phyloP scores from a whole-genome alignment of 2,329 filamentous ascomycete genomes.

The Fusarium falciforme region DNA sequence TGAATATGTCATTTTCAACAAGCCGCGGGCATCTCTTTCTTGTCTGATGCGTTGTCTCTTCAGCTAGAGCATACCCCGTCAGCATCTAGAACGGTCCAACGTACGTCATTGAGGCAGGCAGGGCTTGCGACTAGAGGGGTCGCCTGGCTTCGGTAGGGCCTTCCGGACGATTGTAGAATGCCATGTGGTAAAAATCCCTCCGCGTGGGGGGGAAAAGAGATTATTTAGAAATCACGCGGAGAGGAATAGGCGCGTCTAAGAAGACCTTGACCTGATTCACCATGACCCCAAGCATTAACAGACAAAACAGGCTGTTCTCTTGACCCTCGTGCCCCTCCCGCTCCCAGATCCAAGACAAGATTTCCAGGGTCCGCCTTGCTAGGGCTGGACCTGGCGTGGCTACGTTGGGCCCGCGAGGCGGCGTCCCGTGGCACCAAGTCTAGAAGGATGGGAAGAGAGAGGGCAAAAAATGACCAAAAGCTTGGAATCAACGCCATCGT shows the following conservation, averaged over 20 bases:
- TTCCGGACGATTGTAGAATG: not conserved
- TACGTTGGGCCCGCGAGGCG: constrained; percentile 5
- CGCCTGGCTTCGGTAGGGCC: constrained; percentile 9
- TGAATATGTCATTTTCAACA: constrained; percentile 22
- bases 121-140: constrained; percentile 5
- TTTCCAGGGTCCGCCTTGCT: constrained; percentile 33
- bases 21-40: not conserved
- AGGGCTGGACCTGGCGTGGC: constrained; percentile 15
- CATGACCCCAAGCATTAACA: not conserved
- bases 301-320: constrained; percentile 15
- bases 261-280: constrained; percentile 9
- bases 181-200: constrained; percentile 13
- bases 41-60: constrained; percentile 28
- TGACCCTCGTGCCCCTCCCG: constrained; percentile 22
- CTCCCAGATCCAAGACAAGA: constrained; percentile 21
- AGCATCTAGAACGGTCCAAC: constrained; percentile 43
- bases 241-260: not conserved
- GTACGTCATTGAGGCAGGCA: constrained; percentile 40
- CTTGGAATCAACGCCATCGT: constrained; percentile 30
- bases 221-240: constrained; percentile 17
- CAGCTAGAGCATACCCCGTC: constrained; percentile 22
- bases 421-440: constrained; percentile 34
- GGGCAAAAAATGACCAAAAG: constrained; percentile 3
- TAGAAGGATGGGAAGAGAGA: constrained; percentile 10
- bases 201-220: constrained; percentile 11